Percentiles rank a stretch among this genome's conserved stretches.
These are phyloP conservation scores for Cutaneotrichosporon sp. DNA, from an alignment of 1,284 basidiomycete genomes.

Conservation along the genomic window DNA sequence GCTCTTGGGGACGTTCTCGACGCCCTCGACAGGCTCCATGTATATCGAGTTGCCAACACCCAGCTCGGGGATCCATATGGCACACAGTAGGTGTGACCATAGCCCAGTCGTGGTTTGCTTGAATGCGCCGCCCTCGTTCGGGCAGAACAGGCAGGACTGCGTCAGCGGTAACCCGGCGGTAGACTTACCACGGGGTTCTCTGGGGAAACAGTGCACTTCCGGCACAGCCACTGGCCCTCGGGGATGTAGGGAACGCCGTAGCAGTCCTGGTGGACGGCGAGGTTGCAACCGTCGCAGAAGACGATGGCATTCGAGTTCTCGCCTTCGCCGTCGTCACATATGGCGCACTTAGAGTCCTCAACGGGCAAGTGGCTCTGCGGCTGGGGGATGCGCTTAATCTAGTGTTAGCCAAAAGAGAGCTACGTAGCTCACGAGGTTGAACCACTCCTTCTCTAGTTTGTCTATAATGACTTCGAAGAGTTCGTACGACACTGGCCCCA, in stretches of 20 bases:
- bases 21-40: slow-evolving; percentile 96
- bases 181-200: slow-evolving; percentile 84
- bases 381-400: slow-evolving; percentile 90
- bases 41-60: slow-evolving; percentile 92
- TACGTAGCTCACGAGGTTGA: slow-evolving; percentile 69
- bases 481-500: slow-evolving; percentile 76
- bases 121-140: slow-evolving; percentile 96
- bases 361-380: slow-evolving; percentile 73
- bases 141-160: slow-evolving; percentile 89
- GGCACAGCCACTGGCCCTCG: slow-evolving; percentile 98
- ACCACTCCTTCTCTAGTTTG: slow-evolving; percentile 98
- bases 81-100: slow-evolving; percentile 96
- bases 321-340: slow-evolving; percentile 97
- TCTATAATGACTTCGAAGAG: slow-evolving; percentile 96
- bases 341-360: slow-evolving; percentile 91
- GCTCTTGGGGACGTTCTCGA: slow-evolving; percentile 83
- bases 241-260: slow-evolving; percentile 99
- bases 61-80: slow-evolving; percentile 97
- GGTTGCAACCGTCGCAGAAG: slow-evolving; percentile 98
- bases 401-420: slow-evolving; percentile 10
- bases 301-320: slow-evolving; percentile 99
- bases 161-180: slow-evolving; percentile 2
- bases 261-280: slow-evolving; percentile 98
- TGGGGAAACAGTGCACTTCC: slow-evolving; percentile 97
- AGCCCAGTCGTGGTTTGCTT: slow-evolving; percentile 92